Evolutionary conservation across 768 basidiomycete genomes (phyloP).

Genomic region (Panaeolus cyanescens): DNA sequence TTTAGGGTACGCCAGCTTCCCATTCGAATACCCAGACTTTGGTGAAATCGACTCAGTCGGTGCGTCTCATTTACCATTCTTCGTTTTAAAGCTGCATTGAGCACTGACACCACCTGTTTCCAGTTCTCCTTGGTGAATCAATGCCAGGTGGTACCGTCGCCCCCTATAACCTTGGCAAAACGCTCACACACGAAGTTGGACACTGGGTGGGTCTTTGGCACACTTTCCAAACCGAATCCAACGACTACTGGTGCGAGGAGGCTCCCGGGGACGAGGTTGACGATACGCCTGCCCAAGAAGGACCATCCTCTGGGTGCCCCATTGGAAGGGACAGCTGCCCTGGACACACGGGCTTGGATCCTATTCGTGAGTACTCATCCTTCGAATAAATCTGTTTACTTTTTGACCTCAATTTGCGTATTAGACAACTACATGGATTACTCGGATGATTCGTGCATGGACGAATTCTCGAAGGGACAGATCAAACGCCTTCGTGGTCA

Average conservation of each 20-base stretch:
- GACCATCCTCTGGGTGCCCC: conserved; percentile 39
- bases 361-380: conserved; percentile 28
- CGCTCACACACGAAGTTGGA: conserved; percentile 54
- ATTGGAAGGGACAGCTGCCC: conserved; percentile 30
- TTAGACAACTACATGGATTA: conserved; percentile 53
- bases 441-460: conserved; percentile 48
- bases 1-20: conserved; percentile 56
- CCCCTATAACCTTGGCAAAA: conserved; percentile 46
- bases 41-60: conserved; percentile 48
- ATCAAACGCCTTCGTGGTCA: conserved; percentile 35
- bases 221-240: conserved; percentile 46
- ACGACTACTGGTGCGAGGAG: conserved; percentile 37
- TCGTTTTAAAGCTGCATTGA: neutral
- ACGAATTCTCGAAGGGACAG: conserved; percentile 43
- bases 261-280: conserved; percentile 38
- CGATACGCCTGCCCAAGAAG: conserved; percentile 45
- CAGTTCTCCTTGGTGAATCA: conserved; percentile 37
- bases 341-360: conserved; percentile 29
- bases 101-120: neutral
- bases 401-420: neutral
- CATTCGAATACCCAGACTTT: conserved; percentile 35
- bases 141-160: conserved; percentile 40
- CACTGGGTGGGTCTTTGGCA: conserved; percentile 62
- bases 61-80: neutral
- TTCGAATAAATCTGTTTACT: neutral